Evolutionary conservation across 352 stramenopile species (phyloP), one percentile per base, ranked within the genome.

Genomic region (Phytopythium chamaehyphon): DNA sequence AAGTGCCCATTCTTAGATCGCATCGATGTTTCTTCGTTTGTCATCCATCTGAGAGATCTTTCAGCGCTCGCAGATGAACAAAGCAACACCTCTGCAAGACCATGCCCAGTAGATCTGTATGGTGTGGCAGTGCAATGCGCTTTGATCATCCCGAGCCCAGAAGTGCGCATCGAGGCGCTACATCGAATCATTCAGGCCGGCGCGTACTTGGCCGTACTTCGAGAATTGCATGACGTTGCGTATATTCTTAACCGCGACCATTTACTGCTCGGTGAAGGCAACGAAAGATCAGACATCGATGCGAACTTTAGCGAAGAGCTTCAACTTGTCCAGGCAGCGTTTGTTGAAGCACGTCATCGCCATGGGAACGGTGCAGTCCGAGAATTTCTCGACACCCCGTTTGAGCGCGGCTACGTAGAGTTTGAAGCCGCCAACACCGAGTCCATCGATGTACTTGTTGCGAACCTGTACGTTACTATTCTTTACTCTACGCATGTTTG

Each of bases 1-100:
- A 75, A 54, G 19, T 86, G 76, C 19, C 74, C 75, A 2, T 88
- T 84, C 52, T 59, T 88, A 15, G 72, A 86, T 18, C 67, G 69
- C 49, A 70, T 88, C 5, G 71, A 88, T 42, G 59, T 83, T 12
- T 46, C 64, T 51, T 56, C 52, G 16, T 71, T 86, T 50, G 73
- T 86, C 7, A 55, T 81, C 55, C 66, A 74, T 42, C 46, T 85
- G 3, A 55, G 66, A 9, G 71, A 85, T 39, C 47, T 85, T 18
- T 64, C 47, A 47, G 47, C 50, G 12, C 46, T 77, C 16, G 54
- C 43, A 0, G 57, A 74, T 21, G 26, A 49, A 15, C 38, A 62
- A 5, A 16, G 14, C 4, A 53, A 73, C 18, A 44, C 45, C 24
- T 12, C 18, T 10, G 46, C 44, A 5, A 47, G 73, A 12, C 40